phyloP scores from a whole-genome alignment of 805 yeast genomes.

The Cyberlindnera samutprakarnensis region DNA sequence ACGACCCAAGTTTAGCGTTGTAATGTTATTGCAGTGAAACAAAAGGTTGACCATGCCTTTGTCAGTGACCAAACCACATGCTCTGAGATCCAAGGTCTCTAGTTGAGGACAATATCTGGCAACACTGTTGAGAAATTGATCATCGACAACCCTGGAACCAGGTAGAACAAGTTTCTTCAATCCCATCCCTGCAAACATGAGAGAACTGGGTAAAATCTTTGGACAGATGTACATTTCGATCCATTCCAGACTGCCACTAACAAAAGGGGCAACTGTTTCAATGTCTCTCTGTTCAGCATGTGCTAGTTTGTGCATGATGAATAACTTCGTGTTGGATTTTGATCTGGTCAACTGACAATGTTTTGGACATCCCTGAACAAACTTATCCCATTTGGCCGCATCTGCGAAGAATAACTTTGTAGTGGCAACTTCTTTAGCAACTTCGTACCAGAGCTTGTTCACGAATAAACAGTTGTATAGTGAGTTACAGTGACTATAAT shows the following conservation, averaged over 20 bases:
- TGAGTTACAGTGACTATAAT: conserved; percentile 17
- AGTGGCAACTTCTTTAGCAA: conserved; percentile 48
- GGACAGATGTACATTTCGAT: conserved; percentile 84
- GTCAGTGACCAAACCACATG: conserved; percentile 75
- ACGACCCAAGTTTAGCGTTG: conserved; percentile 71
- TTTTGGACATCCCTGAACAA: conserved; percentile 14
- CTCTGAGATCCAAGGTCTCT: conserved; percentile 66
- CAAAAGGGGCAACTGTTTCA: conserved; percentile 35
- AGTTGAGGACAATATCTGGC: conserved; percentile 51
- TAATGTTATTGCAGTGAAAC: conserved; percentile 46
- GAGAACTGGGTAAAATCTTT: conserved; percentile 45
- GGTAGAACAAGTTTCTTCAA: conserved; percentile 49
- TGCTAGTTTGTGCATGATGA: conserved; percentile 61
- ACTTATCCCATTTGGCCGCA: conserved; percentile 37
- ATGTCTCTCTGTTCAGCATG: conserved; percentile 47
- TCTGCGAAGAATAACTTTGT: conserved; percentile 48
- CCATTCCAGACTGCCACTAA: conserved; percentile 50
- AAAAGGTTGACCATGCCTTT: conserved; percentile 66
- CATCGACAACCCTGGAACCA: conserved; percentile 59
- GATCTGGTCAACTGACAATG: conserved; percentile 12
- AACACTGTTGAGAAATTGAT: conserved; percentile 45
- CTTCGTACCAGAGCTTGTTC: conserved; percentile 54
- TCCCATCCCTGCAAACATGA: conserved; percentile 34
- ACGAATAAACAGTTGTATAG: conserved; percentile 62
- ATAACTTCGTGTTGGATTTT: conserved; percentile 29